These are phyloP conservation scores for Tuber borchii DNA, from an alignment of 495 filamentous ascomycete genomes.

Conservation along the genomic window DNA sequence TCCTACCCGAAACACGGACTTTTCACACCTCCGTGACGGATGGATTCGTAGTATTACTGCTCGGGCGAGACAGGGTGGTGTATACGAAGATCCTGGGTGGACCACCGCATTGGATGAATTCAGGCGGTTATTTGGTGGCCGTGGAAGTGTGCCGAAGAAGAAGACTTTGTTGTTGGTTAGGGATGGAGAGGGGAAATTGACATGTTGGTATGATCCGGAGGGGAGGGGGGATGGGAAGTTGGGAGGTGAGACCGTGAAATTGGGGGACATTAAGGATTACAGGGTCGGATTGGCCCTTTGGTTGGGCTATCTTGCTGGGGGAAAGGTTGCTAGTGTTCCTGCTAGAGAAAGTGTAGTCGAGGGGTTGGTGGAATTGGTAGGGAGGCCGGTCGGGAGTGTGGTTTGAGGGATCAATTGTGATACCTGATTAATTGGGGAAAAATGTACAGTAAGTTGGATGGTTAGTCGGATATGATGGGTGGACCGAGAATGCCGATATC, in stretches of 20 bases:
- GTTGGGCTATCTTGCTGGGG: slow-evolving; percentile 83
- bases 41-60: slow-evolving; percentile 78
- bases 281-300: slow-evolving; percentile 73
- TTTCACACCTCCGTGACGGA: slow-evolving; percentile 81
- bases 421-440: not conserved
- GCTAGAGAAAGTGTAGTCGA: slow-evolving; percentile 77
- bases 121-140: slow-evolving; percentile 66
- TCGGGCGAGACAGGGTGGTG: slow-evolving; percentile 50
- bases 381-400: slow-evolving; percentile 80
- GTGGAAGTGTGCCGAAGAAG: slow-evolving; percentile 63
- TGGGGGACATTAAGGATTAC: slow-evolving; percentile 71
- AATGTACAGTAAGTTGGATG: not conserved
- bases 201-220: slow-evolving; percentile 58
- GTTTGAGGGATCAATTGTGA: slow-evolving; percentile 25
- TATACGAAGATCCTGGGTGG: slow-evolving; percentile 60
- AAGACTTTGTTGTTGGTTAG: slow-evolving; percentile 67
- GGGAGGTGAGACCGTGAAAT: slow-evolving; percentile 46
- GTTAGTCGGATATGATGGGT: not conserved
- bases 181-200: slow-evolving; percentile 58
- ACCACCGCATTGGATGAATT: slow-evolving; percentile 65
- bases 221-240: slow-evolving; percentile 44
- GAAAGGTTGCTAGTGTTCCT: slow-evolving; percentile 75
- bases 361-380: slow-evolving; percentile 79
- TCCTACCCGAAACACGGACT: slow-evolving; percentile 78
- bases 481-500: not conserved